Conservation (phyloP, 139 green algal genomes). For the Yamagishiella unicocca region DNA sequence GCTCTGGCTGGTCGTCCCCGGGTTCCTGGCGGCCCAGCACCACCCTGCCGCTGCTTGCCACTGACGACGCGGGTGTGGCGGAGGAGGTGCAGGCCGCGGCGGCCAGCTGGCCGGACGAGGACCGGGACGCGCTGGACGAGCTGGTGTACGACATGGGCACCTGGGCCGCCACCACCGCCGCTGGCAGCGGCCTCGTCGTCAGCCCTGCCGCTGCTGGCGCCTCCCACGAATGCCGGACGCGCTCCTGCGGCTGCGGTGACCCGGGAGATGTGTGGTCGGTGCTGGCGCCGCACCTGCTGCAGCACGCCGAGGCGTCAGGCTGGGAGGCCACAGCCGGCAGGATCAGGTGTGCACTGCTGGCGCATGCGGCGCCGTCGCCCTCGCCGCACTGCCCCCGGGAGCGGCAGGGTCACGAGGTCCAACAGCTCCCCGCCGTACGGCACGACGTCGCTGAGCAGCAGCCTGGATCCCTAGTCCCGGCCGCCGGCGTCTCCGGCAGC, state of each 20-base stretch:
- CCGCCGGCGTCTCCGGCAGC: no score
- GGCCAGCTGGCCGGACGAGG: not conserved
- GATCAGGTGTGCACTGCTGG: no score
- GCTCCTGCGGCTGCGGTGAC: not conserved
- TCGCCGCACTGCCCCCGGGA: no score
- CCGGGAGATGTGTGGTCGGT: not conserved
- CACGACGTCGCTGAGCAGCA: no score
- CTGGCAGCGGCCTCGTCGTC: no score
- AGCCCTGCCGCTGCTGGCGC: no score
- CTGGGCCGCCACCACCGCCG: not conserved
- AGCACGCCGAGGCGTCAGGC: not conserved
- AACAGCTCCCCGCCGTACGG: no score
- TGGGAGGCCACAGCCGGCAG: not conserved
- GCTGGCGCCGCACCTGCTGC: not conserved
- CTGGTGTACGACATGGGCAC: conserved; percentile 16
- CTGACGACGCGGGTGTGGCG: not conserved
- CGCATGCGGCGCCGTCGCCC: no score
- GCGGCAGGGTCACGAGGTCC: no score
- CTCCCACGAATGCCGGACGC: no score
- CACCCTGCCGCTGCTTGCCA: not conserved
- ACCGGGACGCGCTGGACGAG: not conserved
- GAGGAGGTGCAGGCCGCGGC: not conserved
- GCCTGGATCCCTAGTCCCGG: no score
- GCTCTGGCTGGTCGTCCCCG: not conserved
- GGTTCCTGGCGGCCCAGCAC: not conserved